Evolutionary conservation across 768 basidiomycete species (phyloP), one percentile per base, ranked within the genome.

Genomic region (Calocera cornea): DNA sequence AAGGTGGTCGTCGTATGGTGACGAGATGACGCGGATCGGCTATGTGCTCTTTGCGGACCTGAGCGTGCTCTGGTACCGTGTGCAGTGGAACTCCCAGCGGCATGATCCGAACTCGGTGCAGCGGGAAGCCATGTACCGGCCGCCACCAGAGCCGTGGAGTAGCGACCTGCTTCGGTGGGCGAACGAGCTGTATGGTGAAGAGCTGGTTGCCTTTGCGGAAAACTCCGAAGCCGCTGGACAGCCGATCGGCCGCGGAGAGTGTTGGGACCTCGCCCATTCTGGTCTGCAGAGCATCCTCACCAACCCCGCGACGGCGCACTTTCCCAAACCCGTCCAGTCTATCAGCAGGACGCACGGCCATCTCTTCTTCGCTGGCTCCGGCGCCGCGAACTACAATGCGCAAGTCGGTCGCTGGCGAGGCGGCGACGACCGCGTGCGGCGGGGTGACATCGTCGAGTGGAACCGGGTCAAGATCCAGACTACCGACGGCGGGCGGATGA

Each of bases 381-480:
- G 70, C 68, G 81, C 77, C 27, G 74, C 69, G 64, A 72, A 73
- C n/a, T 71, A 73, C 65, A 78, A 77, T 7, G 72, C 72, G 16
- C 77, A 76, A 73, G 72, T 72, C 2, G 81, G 81, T 36, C 72
- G 78, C 36, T 84, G 83, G 83, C 72, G 81, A 8, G 82, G 82
- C 2, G 83, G 81, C 0, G 84, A 85, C 70, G 79, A 79, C 66
- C 77, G 80, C 24, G 76, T 84, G 7, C 76, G 84, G 19, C 72
- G 82, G 50, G 84, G 84, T 8, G 84, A 86, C 67, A 81, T 86
- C 63, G 79, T 82, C 36, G 81, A 84, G 69, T 84, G 83, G 83
- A 73, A 79, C 34, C 74, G 68, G 66, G 83, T 78, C 63, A 75
- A 70, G 68, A 78, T 83, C 31, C 14, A 64, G 19, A 64, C 67